These are phyloP conservation scores for Pichia sp. DNA, from an alignment of 1,139 yeast species.

Conservation along the genomic window DNA sequence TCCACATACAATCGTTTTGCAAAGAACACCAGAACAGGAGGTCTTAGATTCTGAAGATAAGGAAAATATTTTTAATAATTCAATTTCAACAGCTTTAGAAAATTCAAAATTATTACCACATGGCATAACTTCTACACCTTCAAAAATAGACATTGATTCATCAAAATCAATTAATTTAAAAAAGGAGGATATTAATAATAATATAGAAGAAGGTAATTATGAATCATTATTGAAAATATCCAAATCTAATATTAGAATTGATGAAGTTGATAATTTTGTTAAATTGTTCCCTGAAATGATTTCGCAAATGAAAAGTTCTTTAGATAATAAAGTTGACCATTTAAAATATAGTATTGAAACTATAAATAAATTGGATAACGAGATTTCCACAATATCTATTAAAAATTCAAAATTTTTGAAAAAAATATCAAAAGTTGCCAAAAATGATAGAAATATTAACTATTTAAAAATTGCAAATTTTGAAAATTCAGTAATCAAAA, in stretches of 20 bases:
- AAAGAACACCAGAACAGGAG: constrained; percentile 7
- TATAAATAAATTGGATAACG: constrained; percentile 20
- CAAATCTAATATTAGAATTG: constrained; percentile 6
- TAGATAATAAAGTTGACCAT: constrained; percentile 35
- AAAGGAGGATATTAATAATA: too few species aligned
- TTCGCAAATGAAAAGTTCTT: constrained; percentile 25
- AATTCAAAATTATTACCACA: neutral
- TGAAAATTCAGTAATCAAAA: neutral
- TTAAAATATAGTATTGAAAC: constrained; percentile 26
- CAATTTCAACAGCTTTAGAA: constrained; percentile 1
- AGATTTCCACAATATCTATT: constrained; percentile 17
- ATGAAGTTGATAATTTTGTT: constrained; percentile 7
- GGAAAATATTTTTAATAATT: constrained; percentile 24
- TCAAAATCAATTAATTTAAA: neutral
- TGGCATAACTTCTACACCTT: constrained; percentile 9
- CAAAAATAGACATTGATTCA: constrained; percentile 4
- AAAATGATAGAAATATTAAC: constrained; percentile 1
- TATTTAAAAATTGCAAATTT: constrained; percentile 3
- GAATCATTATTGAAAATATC: constrained; percentile 1
- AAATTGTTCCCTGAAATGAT: constrained; percentile 2
- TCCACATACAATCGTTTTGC: constrained; percentile 10
- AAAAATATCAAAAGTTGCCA: constrained; percentile 7
- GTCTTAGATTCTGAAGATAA: constrained; percentile 21
- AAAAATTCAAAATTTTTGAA: constrained; percentile 18
- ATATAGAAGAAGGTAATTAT: neutral